phyloP scores from a whole-genome alignment of 192 early-diverging fungal genomes.

The Endogone sp. region DNA sequence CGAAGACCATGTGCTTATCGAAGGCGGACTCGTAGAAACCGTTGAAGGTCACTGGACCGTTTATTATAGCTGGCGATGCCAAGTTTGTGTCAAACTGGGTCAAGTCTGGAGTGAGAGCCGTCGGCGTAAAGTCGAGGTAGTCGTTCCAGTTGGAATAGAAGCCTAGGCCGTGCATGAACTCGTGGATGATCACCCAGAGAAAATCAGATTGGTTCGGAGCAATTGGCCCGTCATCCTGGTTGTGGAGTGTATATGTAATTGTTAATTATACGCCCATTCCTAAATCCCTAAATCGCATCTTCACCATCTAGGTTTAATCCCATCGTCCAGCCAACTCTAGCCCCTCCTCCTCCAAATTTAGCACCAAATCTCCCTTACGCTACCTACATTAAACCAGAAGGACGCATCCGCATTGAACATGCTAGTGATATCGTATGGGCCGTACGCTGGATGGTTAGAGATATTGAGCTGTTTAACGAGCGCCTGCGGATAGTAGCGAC shows the following conservation, averaged over 20 bases:
- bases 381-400: slow-evolving; percentile 28
- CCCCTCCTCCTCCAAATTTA: too few species aligned
- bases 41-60: neutral
- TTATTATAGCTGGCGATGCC: neutral
- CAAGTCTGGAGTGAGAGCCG: slow-evolving; percentile 25
- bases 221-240: slow-evolving; percentile 19
- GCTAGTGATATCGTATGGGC: slow-evolving; percentile 27
- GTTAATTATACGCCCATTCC: too few species aligned
- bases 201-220: slow-evolving; percentile 28
- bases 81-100: neutral
- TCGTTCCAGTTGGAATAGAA: slow-evolving; percentile 27
- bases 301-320: too few species aligned
- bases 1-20: slow-evolving; percentile 12
- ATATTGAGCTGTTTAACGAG: slow-evolving; percentile 33
- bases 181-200: slow-evolving; percentile 33
- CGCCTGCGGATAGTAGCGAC: slow-evolving; percentile 35
- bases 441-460: slow-evolving; percentile 11
- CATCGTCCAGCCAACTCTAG: too few species aligned
- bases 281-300: too few species aligned
- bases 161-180: slow-evolving; percentile 42
- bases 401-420: slow-evolving; percentile 27
- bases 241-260: too few species aligned
- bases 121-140: neutral
- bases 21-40: slow-evolving; percentile 17
- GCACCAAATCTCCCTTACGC: too few species aligned